A percentile compares a stretch with the other conserved stretches of the same genome.
Evolutionary conservation across 495 filamentous ascomycete species (phyloP).

Genomic region (Lasiosphaeria miniovina): DNA sequence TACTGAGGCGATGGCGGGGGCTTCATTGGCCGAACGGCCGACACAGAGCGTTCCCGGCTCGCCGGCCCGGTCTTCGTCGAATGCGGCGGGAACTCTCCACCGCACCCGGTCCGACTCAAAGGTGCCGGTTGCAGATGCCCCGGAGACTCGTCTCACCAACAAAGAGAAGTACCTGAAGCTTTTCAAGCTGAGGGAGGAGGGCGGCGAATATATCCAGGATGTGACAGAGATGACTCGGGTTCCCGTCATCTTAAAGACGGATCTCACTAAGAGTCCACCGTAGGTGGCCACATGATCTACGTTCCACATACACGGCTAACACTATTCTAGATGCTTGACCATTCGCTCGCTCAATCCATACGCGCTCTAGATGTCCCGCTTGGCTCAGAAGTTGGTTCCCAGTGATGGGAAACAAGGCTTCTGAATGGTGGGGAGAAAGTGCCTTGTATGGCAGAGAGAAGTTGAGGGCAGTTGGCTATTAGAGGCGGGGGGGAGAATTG

Average conservation of each 20-base stretch:
- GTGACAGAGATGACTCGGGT: constrained; percentile 96
- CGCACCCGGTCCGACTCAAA: constrained; percentile 90
- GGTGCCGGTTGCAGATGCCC: constrained; percentile 68
- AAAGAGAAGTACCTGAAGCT: constrained; percentile 94
- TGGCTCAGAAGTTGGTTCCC: neutral
- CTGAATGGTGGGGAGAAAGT: neutral
- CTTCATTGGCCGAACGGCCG: constrained; percentile 79
- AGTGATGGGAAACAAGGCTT: neutral
- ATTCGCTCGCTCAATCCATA: constrained; percentile 97
- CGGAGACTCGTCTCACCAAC: constrained; percentile 77
- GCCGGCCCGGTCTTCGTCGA: constrained; percentile 72
- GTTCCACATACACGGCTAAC: constrained; percentile 34
- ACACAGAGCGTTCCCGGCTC: constrained; percentile 96
- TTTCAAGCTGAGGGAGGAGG: constrained; percentile 87
- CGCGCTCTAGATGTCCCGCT: constrained; percentile 59
- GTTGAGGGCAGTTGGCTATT: neutral
- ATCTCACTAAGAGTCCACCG: constrained; percentile 97
- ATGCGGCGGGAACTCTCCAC: constrained; percentile 67
- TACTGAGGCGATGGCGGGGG: constrained; percentile 79
- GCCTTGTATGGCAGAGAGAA: neutral
- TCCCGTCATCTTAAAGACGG: constrained; percentile 95
- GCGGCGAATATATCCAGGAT: constrained; percentile 95
- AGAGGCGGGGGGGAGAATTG: neutral
- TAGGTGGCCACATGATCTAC: constrained; percentile 52
- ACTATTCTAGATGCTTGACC: constrained; percentile 73